Percentiles rank a stretch among this genome's conserved stretches.
These are phyloP conservation scores for Spizellomyces punctatus DNA, from an alignment of 192 early-diverging fungal species.

Conservation along the genomic window DNA sequence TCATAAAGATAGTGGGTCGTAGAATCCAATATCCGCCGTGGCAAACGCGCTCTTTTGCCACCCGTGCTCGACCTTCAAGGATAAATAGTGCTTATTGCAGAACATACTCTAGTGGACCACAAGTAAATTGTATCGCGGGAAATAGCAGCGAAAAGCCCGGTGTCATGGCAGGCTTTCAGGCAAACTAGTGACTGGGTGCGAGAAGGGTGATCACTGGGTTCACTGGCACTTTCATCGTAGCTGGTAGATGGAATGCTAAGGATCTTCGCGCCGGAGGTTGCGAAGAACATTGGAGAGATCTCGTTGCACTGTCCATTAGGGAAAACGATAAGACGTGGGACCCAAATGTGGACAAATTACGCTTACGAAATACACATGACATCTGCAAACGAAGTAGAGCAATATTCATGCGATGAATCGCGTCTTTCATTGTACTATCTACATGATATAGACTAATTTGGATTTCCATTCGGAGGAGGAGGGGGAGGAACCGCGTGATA, in stretches of 20 bases:
- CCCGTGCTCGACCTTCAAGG: neutral
- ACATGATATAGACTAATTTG: no score
- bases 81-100: neutral
- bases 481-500: neutral
- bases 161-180: slow-evolving; percentile 14
- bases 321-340: no score
- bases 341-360: no score
- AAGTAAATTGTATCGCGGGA: slow-evolving; percentile 63
- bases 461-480: neutral
- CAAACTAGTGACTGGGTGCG: no score
- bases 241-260: neutral
- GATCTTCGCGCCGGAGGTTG: slow-evolving; percentile 2
- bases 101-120: slow-evolving; percentile 66
- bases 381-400: no score
- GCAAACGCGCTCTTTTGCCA: neutral
- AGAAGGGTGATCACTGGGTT: no score
- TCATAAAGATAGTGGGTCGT: neutral
- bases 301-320: no score
- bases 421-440: no score
- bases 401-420: no score
- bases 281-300: neutral
- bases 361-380: no score
- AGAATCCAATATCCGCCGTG: neutral
- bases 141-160: slow-evolving; percentile 55
- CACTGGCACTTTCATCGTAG: no score